These are phyloP conservation scores for Wickerhamiella parazyma DNA, from an alignment of 805 yeast genomes.

Conservation along the genomic window DNA sequence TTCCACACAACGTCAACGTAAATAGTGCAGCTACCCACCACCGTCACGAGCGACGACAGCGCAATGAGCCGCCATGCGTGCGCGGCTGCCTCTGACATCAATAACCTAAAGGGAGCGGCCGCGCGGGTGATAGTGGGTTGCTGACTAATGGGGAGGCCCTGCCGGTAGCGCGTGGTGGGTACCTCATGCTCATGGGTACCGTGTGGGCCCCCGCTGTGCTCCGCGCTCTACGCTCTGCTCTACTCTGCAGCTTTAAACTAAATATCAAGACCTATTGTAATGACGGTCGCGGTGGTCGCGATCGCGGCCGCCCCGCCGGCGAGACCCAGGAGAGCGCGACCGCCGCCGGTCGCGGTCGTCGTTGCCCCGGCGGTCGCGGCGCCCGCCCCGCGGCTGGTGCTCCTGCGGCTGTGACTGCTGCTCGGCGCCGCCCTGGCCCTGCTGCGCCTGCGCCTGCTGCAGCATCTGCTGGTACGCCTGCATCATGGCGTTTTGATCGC, in stretches of 20 bases:
- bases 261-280: slow-evolving; percentile 11
- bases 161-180: too few relatives aligned
- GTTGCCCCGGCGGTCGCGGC: slow-evolving; percentile 19
- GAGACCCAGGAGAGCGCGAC: slow-evolving; percentile 19
- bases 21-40: slow-evolving; percentile 57
- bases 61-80: slow-evolving; percentile 43
- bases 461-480: slow-evolving; percentile 16
- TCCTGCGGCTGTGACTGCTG: background rate
- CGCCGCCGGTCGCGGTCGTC: slow-evolving; percentile 21
- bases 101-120: background rate
- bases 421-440: background rate
- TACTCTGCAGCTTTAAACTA: too few relatives aligned
- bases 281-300: slow-evolving; percentile 19
- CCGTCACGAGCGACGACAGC: slow-evolving; percentile 56
- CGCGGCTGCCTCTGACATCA: background rate
- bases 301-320: slow-evolving; percentile 15
- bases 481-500: slow-evolving; percentile 14
- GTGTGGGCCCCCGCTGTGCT: too few relatives aligned
- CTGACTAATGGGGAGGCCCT: too few relatives aligned
- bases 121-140: too few relatives aligned
- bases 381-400: slow-evolving; percentile 15
- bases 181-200: too few relatives aligned
- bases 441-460: slow-evolving; percentile 11
- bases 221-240: too few relatives aligned
- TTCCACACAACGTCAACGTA: slow-evolving; percentile 43